Evolutionary conservation across 1,284 basidiomycete genomes (phyloP).

Genomic region (Wolfiporia cocos): DNA sequence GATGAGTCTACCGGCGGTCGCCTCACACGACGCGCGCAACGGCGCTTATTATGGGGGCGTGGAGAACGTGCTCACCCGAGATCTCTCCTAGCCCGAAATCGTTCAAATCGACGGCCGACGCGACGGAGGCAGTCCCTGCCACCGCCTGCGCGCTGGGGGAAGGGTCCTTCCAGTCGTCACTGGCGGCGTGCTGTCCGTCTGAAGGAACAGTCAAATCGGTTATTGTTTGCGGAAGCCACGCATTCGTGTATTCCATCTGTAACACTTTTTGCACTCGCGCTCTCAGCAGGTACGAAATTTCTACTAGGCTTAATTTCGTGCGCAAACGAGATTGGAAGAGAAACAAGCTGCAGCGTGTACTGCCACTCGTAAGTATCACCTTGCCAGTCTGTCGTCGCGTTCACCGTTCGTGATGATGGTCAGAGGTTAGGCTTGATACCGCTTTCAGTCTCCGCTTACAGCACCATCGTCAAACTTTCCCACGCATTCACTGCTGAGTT

Average conservation of each 20-base stretch:
- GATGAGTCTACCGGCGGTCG: too few relatives aligned
- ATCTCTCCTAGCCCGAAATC: constrained; percentile 33
- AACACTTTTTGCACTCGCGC: constrained; percentile 39
- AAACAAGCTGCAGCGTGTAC: constrained; percentile 15
- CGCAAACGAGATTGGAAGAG: constrained; percentile 34
- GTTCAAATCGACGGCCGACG: constrained; percentile 35
- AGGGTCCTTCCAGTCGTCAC: constrained; percentile 44
- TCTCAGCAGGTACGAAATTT: constrained; percentile 42
- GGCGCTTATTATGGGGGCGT: constrained; percentile 15
- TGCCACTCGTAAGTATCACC: constrained; percentile 21
- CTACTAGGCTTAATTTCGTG: constrained; percentile 49
- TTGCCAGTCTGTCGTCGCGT: constrained; percentile 22
- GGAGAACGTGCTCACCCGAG: constrained; percentile 27
- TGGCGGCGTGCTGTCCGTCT: constrained; percentile 30
- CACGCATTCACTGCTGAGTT: too few relatives aligned
- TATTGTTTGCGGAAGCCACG: constrained; percentile 49
- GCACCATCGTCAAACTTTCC: constrained; percentile 11
- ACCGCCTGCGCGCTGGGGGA: constrained; percentile 25
- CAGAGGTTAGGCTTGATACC: constrained; percentile 23
- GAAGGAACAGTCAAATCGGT: constrained; percentile 30
- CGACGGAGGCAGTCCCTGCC: constrained; percentile 18
- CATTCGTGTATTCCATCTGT: constrained; percentile 48
- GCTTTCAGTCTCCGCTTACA: constrained; percentile 21
- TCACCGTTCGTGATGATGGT: constrained; percentile 26
- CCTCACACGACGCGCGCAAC: constrained; percentile 1